Evolutionary conservation across 805 yeast genomes (phyloP).

Genomic region (Tetrapisispora arboricola): DNA sequence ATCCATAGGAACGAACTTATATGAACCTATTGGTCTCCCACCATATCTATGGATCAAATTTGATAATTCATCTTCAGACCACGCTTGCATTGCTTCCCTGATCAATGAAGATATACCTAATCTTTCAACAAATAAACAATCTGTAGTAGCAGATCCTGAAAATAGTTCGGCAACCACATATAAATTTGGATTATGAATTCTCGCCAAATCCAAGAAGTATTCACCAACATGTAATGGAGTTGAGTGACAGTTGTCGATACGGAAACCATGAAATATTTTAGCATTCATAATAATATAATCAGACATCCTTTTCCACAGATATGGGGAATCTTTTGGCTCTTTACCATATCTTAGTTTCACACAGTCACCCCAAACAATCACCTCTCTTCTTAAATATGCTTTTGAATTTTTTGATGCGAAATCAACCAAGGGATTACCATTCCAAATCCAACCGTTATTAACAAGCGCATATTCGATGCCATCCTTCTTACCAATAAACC

Average conservation of each 20-base stretch:
- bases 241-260: conserved; percentile 93
- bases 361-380: conserved; percentile 96
- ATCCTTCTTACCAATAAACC: conserved; percentile 37
- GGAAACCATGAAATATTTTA: conserved; percentile 66
- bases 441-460: conserved; percentile 99
- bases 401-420: conserved; percentile 75
- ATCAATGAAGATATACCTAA: conserved; percentile 82
- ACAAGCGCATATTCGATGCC: conserved; percentile 68
- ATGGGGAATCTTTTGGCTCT: conserved; percentile 73
- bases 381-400: conserved; percentile 83
- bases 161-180: conserved; percentile 93
- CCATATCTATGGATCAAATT: conserved; percentile 84
- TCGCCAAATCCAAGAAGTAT: conserved; percentile 75
- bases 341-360: conserved; percentile 82
- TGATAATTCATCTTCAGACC: conserved; percentile 79
- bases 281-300: conserved; percentile 68
- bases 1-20: conserved; percentile 69
- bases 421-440: conserved; percentile 85
- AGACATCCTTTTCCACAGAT: conserved; percentile 81
- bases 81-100: conserved; percentile 96
- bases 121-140: conserved; percentile 80
- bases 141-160: conserved; percentile 86
- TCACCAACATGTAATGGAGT: conserved; percentile 95
- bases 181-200: conserved; percentile 71
- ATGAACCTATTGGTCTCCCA: conserved; percentile 91